Base-by-base conservation (phyloP, 2,329 filamentous ascomycete species). In the Akanthomyces lecanii region DNA sequence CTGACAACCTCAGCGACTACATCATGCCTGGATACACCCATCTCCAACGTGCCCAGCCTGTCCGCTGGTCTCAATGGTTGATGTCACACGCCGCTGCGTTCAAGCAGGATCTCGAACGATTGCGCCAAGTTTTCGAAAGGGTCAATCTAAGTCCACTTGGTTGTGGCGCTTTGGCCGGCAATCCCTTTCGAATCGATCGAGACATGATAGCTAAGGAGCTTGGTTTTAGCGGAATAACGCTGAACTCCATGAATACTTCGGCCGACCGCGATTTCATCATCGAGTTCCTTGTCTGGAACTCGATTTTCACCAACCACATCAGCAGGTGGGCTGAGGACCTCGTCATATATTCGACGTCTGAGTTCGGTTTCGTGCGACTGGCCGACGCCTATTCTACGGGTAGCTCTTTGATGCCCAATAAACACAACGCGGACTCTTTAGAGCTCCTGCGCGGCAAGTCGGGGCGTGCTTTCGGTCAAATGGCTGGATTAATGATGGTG, bases 11-110 rank as follows among this genome's bases (percentile, higher is more conserved):
- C 21, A 68, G 67, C 66, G 88, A 90, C 68, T 81, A 85, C 67
- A 74, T 96, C 70, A 95, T 96, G 89, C 92, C 92, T 1, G 90
- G 90, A 3, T 96, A 96, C 77, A 96, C 91, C 16, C 92, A 96
- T 76, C 78, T 95, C 42, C 92, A 96, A 77, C 88, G 90, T 60
- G 91, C 91, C 1, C 78, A 90, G 76, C 91, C 91, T 1, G 86
- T 96, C 68, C 82, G 89, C 65, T 96, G 89, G 89, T 87, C 83
- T 62, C 91, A 95, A 71, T 94, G 89, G 89, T 81, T 96, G 72
- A 77, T 96, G 66, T 89, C 87, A 54, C 88, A 92, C 72, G 90
- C 84, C 57, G 84, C 85, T 56, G 84, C 85, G 38, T 94, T 96
- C 71, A 80, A 84, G 16, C 80, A 80, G 44, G 92, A 96, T 74